These are phyloP conservation scores for Boletus edulis DNA, from an alignment of 768 basidiomycete species.

Conservation along the genomic window DNA sequence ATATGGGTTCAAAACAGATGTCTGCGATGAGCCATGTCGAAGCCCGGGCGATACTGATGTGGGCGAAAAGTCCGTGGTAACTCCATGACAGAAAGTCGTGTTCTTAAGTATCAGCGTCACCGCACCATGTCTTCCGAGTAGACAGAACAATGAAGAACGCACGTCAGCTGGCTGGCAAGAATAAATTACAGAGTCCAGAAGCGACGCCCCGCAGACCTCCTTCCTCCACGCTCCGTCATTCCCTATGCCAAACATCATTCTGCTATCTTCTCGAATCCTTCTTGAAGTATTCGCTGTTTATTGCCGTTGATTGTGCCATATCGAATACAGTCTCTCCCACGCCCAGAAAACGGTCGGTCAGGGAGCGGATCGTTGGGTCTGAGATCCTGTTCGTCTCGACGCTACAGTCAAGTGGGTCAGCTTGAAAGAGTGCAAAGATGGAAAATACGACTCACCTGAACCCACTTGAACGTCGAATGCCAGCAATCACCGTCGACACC, in stretches of 20 bases:
- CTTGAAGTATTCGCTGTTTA: conserved; percentile 84
- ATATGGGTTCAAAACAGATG: not conserved
- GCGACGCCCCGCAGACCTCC: conserved; percentile 11
- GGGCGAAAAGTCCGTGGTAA: conserved; percentile 3
- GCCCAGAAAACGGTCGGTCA: conserved; percentile 80
- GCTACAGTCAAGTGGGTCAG: conserved; percentile 37
- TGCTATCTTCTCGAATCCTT: conserved; percentile 41
- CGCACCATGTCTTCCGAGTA: conserved; percentile 6
- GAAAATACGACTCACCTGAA: conserved; percentile 65
- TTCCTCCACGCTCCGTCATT: conserved; percentile 4
- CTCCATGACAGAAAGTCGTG: conserved; percentile 8
- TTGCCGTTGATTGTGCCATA: conserved; percentile 78
- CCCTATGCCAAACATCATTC: not conserved
- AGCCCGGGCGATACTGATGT: not conserved
- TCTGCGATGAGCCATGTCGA: not conserved
- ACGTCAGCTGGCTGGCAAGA: conserved; percentile 18
- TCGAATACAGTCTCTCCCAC: conserved; percentile 90
- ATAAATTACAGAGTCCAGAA: conserved; percentile 31
- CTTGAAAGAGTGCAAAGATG: not conserved
- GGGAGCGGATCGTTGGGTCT: conserved; percentile 71
- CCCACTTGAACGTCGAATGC: conserved; percentile 86
- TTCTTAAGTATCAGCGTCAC: conserved; percentile 4
- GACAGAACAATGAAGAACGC: conserved; percentile 22
- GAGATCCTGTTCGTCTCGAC: conserved; percentile 66
- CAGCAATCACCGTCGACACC: conserved; percentile 86